Evolutionary conservation across 202 grass and related monocot species (phyloP).

Genomic region (Cymbopogon flexuosus): DNA sequence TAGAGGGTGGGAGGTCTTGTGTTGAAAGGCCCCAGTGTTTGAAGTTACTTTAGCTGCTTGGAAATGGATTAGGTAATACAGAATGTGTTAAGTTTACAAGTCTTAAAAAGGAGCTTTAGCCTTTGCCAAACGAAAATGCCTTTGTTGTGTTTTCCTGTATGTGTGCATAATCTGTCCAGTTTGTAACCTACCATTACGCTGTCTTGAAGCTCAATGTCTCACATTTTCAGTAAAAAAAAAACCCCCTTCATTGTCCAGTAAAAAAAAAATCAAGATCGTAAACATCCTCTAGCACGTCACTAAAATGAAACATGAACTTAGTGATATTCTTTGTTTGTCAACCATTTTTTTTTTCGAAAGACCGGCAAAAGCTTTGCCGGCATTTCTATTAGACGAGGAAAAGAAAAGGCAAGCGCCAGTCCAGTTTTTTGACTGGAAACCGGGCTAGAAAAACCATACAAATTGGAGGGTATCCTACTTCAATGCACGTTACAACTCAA

Average conservation of each 20-base stretch:
- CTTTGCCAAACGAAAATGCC: background rate
- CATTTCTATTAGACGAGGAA: too few species aligned
- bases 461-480: too few species aligned
- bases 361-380: too few species aligned
- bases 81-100: background rate
- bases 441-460: too few species aligned
- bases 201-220: background rate
- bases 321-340: background rate
- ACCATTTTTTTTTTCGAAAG: background rate
- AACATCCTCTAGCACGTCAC: background rate
- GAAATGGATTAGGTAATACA: slow-evolving; percentile 7
- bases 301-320: background rate
- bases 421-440: too few species aligned
- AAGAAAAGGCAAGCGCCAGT: too few species aligned
- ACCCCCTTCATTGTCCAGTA: background rate
- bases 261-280: background rate
- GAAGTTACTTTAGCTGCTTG: slow-evolving; percentile 31
- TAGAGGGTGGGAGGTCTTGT: slow-evolving; percentile 31
- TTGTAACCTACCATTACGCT: background rate
- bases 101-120: background rate
- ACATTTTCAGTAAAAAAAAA: background rate
- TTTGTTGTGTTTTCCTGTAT: background rate
- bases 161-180: background rate
- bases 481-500: too few species aligned
- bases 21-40: slow-evolving; percentile 35